phyloP scores from a whole-genome alignment of 2,329 filamentous ascomycete genomes.

The Westerdykella aurantiaca region DNA sequence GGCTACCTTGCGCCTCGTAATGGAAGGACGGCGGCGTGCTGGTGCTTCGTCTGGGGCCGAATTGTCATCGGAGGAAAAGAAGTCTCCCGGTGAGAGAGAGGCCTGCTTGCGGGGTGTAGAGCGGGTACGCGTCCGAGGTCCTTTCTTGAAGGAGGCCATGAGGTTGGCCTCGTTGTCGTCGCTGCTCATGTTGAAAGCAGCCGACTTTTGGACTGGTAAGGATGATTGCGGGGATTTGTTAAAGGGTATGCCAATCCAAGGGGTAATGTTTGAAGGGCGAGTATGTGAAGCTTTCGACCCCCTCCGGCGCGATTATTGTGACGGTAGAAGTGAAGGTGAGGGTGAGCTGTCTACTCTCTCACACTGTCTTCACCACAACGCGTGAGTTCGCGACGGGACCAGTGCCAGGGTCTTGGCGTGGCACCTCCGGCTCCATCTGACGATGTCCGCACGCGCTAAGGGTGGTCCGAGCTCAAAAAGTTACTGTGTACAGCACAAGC shows the following conservation, averaged over 20 bases:
- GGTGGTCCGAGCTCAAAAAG: conserved; percentile 1
- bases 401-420: too few relatives aligned
- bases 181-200: conserved; percentile 18
- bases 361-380: not conserved
- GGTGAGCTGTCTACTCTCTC: too few relatives aligned
- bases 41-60: conserved; percentile 5
- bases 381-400: conserved; percentile 2
- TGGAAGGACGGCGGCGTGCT: not conserved
- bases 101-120: conserved; percentile 1
- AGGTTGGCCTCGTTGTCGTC: conserved; percentile 19
- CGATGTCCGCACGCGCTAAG: too few relatives aligned
- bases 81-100: conserved; percentile 11
- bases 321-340: too few relatives aligned
- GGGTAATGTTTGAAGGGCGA: too few relatives aligned
- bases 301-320: too few relatives aligned
- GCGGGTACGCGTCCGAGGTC: not conserved
- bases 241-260: too few relatives aligned
- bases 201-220: not conserved
- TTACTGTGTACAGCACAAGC: not conserved
- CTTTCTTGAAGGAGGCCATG: conserved; percentile 25
- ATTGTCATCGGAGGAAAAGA: conserved; percentile 12
- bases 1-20: conserved; percentile 7
- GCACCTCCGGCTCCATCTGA: too few relatives aligned
- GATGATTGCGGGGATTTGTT: too few relatives aligned
- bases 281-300: too few relatives aligned